phyloP scores from a whole-genome alignment of 2,329 filamentous ascomycete genomes.

The Pseudocercospora fijiensis region DNA sequence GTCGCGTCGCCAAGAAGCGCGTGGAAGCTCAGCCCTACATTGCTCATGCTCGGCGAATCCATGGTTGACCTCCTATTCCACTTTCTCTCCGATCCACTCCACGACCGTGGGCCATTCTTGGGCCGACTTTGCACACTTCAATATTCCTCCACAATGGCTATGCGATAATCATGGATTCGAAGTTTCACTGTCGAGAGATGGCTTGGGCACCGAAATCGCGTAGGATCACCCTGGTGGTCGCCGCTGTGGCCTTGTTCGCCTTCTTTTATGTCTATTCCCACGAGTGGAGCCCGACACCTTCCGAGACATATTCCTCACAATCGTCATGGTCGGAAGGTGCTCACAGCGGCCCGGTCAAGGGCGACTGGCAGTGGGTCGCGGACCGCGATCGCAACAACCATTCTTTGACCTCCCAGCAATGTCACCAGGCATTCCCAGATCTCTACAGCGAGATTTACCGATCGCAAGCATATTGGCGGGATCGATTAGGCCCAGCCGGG shows the following conservation, averaged over 20 bases:
- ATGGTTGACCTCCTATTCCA: conserved; percentile 1
- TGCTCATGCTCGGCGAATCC: background rate
- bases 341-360: background rate
- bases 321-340: background rate
- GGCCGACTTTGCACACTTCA: background rate
- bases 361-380: conserved; percentile 16
- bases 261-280: conserved; percentile 7
- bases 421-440: conserved; percentile 35
- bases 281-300: conserved; percentile 1
- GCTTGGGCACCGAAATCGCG: conserved; percentile 20
- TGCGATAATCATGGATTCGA: conserved; percentile 16
- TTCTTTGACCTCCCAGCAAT: conserved; percentile 35
- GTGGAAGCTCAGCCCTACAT: background rate
- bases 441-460: conserved; percentile 39
- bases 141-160: conserved; percentile 8
- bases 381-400: conserved; percentile 36
- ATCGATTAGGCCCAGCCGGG: conserved; percentile 19
- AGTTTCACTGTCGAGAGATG: conserved; percentile 17
- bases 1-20: background rate
- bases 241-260: conserved; percentile 12
- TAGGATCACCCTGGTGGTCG: conserved; percentile 14
- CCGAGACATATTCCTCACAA: background rate
- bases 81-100: background rate
- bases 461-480: conserved; percentile 31
- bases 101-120: background rate